Percentiles rank a stretch among this genome's conserved stretches.
phyloP scores from a whole-genome alignment of 2,329 filamentous ascomycete genomes.

The Epichloe sp. region DNA sequence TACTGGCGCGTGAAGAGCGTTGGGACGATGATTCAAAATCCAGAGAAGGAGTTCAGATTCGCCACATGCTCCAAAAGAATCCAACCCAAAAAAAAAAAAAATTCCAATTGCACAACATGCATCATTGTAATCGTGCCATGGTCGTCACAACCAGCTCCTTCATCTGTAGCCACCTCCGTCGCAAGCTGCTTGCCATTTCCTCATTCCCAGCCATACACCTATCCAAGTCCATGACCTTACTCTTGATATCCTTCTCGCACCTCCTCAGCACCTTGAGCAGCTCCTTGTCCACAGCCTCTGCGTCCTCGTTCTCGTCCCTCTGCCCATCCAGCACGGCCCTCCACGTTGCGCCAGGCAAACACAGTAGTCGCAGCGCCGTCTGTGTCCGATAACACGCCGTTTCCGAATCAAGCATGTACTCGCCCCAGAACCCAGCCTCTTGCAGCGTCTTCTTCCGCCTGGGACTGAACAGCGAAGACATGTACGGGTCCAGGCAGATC shows the following conservation, averaged over 20 bases:
- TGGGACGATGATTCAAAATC: background rate
- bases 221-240: constrained; percentile 18
- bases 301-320: constrained; percentile 32
- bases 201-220: constrained; percentile 19
- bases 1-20: constrained; percentile 5
- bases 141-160: constrained; percentile 11
- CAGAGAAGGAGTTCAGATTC: background rate
- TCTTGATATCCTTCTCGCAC: constrained; percentile 21
- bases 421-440: constrained; percentile 33
- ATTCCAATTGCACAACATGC: background rate
- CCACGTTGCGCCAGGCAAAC: constrained; percentile 28
- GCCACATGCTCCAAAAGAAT: background rate
- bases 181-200: constrained; percentile 8
- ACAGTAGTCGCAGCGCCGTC: constrained; percentile 32
- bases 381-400: constrained; percentile 43
- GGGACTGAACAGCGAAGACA: constrained; percentile 25
- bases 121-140: constrained; percentile 7
- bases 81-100: no score
- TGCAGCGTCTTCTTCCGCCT: constrained; percentile 27
- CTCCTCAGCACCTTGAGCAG: constrained; percentile 25
- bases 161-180: constrained; percentile 15
- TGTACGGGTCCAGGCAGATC: constrained; percentile 31
- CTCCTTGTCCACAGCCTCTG: constrained; percentile 22
- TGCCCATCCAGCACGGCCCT: constrained; percentile 30
- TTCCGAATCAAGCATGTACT: constrained; percentile 36